Base-by-base conservation (phyloP, 352 stramenopile genomes). In the Phytopythium delawarense region DNA sequence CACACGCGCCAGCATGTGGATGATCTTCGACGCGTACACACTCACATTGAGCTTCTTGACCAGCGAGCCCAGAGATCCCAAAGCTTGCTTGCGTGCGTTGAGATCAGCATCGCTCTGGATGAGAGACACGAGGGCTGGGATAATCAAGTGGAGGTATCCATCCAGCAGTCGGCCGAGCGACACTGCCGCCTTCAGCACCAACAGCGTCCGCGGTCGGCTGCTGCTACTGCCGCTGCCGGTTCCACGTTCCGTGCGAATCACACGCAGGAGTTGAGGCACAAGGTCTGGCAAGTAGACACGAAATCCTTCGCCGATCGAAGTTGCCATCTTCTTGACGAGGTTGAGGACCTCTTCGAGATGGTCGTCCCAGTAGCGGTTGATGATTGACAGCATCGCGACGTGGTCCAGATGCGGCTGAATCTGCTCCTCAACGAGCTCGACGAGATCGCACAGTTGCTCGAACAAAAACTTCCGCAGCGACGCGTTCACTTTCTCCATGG, bases 281-380 rank as follows among this genome's bases (percentile, higher is more conserved):
- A 98, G 63, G 37, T 92, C 78, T 6, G 88, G 87, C 4, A 98
- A 63, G 55, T 98, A 97, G 21, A 96, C 76, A 53, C 83, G 86
- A 57, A 98, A 98, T 13, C 83, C 74, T 57, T 97, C 89, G 1
- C 79, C 82, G 25, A 96, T 70, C 7, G 83, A 91, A 30, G 81
- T 91, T 18, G 89, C 88, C 35, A 97, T 69, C 61, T 96, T 93
- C 67, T 99, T 98, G 64, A 99, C 87, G 34, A 99, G 72, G 49
- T 99, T 96, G 57, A 99, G 96, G 55, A 99, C 98, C 48, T 95
- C 88, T 62, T 97, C 84, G 3, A 99, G 74, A 72, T 99, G 98
- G 16, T 91, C 83, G 57, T 94, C 84, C 84, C 87, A 94, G 63
- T 93, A 96, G 55, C 81, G 85, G 59, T 88, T 73, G 3, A 93